Evolutionary conservation across 129 eudicot species (phyloP).

Genomic region (Flaveria ramosissima): DNA sequence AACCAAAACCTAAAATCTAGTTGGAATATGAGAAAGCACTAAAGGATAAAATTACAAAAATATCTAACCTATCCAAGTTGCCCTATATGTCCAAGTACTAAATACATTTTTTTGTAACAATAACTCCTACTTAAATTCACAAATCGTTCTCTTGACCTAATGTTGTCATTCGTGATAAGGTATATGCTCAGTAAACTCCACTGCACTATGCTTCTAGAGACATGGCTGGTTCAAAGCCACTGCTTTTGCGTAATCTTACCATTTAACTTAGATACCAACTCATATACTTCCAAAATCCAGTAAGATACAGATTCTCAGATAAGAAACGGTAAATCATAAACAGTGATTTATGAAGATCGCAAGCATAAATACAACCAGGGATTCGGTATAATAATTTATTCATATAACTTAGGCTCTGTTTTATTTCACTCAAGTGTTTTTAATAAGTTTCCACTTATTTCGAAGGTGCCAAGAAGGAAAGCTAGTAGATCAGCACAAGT

Average conservation of each 20-base stretch:
- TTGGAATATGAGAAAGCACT: slow-evolving; percentile 5
- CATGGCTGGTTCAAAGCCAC: neutral
- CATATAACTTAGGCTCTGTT: neutral
- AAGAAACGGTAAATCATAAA: slow-evolving; percentile 2
- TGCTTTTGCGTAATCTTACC: neutral
- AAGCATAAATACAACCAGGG: neutral
- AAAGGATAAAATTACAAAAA: neutral
- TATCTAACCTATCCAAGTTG: neutral
- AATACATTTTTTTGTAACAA: neutral
- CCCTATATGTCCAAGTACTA: neutral
- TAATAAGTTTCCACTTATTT: neutral
- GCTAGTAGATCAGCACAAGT: neutral
- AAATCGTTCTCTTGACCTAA: neutral
- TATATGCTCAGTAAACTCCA: neutral
- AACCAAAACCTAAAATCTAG: neutral
- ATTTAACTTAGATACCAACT: slow-evolving; percentile 2
- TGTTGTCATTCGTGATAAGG: neutral
- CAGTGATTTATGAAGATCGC: neutral
- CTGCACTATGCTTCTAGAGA: neutral
- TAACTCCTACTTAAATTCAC: slow-evolving; percentile 17
- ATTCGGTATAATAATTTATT: neutral
- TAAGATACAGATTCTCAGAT: slow-evolving; percentile 3
- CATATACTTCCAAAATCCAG: slow-evolving; percentile 1
- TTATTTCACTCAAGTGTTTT: neutral
- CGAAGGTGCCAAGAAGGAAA: neutral